These are phyloP conservation scores for Hordeum vulgare DNA, from an alignment of 176 grass and related monocot genomes.

Conservation along the genomic window MorexV3_pseudomolecules_assembly NC_058519.1:71013265-71013764, in stretches of 20 bases:
- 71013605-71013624: no score
- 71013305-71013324: not conserved
- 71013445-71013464: not conserved
- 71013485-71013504: not conserved
- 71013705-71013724: no score
- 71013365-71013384: not conserved
- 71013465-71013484: not conserved
- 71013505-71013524: not conserved
- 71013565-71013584: no score
- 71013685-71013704: no score
- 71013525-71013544: not conserved
- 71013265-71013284: not conserved
- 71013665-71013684: no score
- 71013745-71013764: no score
- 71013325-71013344: not conserved
- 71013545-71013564: not conserved
- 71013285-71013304: not conserved
- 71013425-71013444: not conserved
- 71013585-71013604: no score
- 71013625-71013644: no score
- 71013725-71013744: no score
- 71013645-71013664: no score
- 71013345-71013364: not conserved
- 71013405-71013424: no score
- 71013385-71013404: not conserved